Percentiles rank a stretch among this genome's conserved stretches.
These are phyloP conservation scores for Penicillium soppii DNA, from an alignment of 495 filamentous ascomycete genomes.

Conservation along the genomic window DNA sequence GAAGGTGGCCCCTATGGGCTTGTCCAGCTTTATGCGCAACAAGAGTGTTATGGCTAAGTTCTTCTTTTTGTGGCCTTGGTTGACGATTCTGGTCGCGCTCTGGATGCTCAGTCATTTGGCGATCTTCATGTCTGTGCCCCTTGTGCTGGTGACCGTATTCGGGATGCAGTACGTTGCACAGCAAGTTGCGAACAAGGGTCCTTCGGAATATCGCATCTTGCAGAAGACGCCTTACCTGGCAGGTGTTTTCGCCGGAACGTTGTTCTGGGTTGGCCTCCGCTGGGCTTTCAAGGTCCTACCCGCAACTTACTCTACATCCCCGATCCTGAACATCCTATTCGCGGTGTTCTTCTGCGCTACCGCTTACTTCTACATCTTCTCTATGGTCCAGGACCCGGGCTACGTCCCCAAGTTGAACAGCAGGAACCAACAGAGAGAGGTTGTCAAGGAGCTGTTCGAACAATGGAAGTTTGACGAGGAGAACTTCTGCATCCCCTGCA, in stretches of 20 bases:
- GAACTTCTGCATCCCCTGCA: conserved; percentile 91
- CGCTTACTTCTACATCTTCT: conserved; percentile 79
- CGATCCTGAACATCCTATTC: conserved; percentile 75
- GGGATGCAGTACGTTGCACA: conserved; percentile 76
- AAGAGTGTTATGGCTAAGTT: conserved; percentile 79
- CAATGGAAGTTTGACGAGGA: conserved; percentile 89
- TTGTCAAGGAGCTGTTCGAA: conserved; percentile 79
- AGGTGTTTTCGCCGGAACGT: conserved; percentile 84
- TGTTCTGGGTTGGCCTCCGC: conserved; percentile 78
- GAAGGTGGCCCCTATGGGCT: conserved; percentile 51
- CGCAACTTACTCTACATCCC: conserved; percentile 61
- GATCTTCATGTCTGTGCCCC: conserved; percentile 72
- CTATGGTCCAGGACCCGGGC: conserved; percentile 87
- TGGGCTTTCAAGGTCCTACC: conserved; percentile 75
- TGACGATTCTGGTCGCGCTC: conserved; percentile 66
- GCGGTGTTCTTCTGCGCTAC: conserved; percentile 60
- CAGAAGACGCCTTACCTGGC: conserved; percentile 91
- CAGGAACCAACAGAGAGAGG: conserved; percentile 79
- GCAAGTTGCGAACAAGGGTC: conserved; percentile 75
- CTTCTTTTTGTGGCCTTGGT: conserved; percentile 86
- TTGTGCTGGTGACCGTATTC: conserved; percentile 63
- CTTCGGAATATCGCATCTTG: conserved; percentile 79
- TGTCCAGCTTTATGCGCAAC: conserved; percentile 62
- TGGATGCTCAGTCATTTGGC: conserved; percentile 72
- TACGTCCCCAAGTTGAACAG: conserved; percentile 92